phyloP scores from a whole-genome alignment of 371 early-diverging fungal species.

The Syncephalis plumigaleata region DNA sequence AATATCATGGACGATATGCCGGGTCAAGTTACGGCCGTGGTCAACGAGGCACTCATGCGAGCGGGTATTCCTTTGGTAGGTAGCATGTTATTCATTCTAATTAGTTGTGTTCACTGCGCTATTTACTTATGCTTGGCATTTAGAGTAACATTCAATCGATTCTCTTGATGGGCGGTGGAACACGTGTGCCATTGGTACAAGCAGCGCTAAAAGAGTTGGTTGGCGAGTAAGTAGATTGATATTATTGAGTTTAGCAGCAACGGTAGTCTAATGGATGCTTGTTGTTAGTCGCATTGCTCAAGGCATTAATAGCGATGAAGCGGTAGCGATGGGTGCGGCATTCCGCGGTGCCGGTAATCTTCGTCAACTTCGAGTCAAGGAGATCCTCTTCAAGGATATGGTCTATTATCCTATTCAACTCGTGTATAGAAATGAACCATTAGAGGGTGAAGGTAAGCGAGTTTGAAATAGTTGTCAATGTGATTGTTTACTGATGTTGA shows the following conservation, averaged over 20 bases:
- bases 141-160: constrained; percentile 58
- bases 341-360: constrained; percentile 78
- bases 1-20: constrained; percentile 39
- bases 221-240: constrained; percentile 24
- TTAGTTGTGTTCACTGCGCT: too few species aligned
- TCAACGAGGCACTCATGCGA: constrained; percentile 46
- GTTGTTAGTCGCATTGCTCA: constrained; percentile 64
- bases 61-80: neutral
- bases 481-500: too few species aligned
- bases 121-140: too few species aligned
- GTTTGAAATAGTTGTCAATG: too few species aligned
- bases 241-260: neutral
- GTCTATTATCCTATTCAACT: constrained; percentile 59
- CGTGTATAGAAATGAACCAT: constrained; percentile 36
- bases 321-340: constrained; percentile 84
- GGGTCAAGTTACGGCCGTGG: constrained; percentile 43
- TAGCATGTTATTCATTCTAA: too few species aligned
- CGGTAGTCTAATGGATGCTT: neutral
- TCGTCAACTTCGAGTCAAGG: constrained; percentile 71
- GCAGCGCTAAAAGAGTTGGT: constrained; percentile 39
- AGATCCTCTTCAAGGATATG: constrained; percentile 72
- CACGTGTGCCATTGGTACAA: constrained; percentile 78
- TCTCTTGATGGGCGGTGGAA: constrained; percentile 88
- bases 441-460: neutral
- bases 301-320: constrained; percentile 91